Percentiles rank a stretch among this genome's conserved stretches.
These are phyloP conservation scores for Priceomyces melissophilus DNA, from an alignment of 805 yeast species.

Conservation along the genomic window DNA sequence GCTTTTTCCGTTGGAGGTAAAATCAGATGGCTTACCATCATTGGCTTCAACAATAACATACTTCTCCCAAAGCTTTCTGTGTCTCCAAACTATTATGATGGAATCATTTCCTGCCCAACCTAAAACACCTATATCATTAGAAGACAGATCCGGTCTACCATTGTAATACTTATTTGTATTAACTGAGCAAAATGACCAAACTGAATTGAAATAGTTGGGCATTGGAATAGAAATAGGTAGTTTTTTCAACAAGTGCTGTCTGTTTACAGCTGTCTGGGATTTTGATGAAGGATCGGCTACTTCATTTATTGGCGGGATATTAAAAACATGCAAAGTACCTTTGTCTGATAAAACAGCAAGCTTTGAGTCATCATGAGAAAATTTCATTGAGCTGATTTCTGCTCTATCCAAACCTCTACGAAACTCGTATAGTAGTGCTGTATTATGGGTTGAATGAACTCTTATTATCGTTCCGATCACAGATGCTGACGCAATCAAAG, in stretches of 20 bases:
- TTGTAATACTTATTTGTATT: conserved; percentile 47
- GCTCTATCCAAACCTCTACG: conserved; percentile 90
- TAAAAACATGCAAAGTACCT: conserved; percentile 82
- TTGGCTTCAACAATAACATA: conserved; percentile 59
- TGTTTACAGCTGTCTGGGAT: conserved; percentile 25
- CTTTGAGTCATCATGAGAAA: conserved; percentile 70
- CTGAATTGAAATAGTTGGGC: conserved; percentile 68
- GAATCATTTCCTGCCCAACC: conserved; percentile 81
- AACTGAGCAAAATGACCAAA: conserved; percentile 83
- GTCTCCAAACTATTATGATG: conserved; percentile 72
- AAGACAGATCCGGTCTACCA: conserved; percentile 9
- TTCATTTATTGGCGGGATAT: conserved; percentile 27
- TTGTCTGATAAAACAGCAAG: conserved; percentile 88
- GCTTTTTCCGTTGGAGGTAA: neutral
- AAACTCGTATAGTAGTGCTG: conserved; percentile 75
- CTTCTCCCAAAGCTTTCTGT: conserved; percentile 79
- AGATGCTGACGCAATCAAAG: conserved; percentile 75
- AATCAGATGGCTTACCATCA: conserved; percentile 6
- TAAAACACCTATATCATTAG: conserved; percentile 31
- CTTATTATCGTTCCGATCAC: conserved; percentile 80
- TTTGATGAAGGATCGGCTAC: conserved; percentile 10
- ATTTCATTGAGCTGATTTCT: conserved; percentile 73
- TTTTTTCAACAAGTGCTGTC: conserved; percentile 63
- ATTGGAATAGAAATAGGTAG: conserved; percentile 61
- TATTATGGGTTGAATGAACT: conserved; percentile 64